A percentile compares a stretch with the other conserved stretches of the same genome.
Conservation (phyloP, 176 grass and related monocot genomes). For the Guadua angustifolia region DNA sequence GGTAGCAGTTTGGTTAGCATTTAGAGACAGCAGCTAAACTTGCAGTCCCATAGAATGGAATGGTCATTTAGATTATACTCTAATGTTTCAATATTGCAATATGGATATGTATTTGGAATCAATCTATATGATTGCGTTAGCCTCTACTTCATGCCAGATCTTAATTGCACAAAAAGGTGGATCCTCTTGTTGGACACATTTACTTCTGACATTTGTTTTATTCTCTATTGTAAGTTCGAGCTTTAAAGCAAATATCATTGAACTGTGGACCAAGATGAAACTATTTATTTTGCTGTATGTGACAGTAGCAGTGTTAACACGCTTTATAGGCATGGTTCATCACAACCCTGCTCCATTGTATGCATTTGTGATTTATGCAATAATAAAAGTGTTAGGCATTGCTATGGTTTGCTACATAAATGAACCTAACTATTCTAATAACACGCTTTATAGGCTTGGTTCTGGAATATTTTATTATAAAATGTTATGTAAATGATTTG, state of each 20-base stretch:
- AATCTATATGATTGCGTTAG: neutral
- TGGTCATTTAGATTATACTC: slow-evolving; percentile 8
- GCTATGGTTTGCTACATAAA: neutral
- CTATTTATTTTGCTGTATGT: neutral
- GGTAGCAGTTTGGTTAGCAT: neutral
- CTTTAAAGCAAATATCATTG: neutral
- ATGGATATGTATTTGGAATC: slow-evolving; percentile 3
- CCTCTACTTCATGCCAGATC: slow-evolving; percentile 7
- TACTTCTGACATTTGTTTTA: neutral
- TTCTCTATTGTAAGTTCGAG: neutral
- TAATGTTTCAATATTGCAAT: neutral
- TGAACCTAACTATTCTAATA: neutral
- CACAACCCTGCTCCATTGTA: neutral
- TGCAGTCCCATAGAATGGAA: neutral
- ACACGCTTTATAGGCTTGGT: slow-evolving; percentile 17
- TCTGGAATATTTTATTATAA: neutral
- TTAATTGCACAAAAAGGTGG: neutral
- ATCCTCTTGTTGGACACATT: neutral
- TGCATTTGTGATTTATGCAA: slow-evolving; percentile 12
- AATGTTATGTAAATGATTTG: neutral
- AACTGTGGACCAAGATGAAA: slow-evolving; percentile 11
- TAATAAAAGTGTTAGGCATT: neutral
- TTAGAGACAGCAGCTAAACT: neutral
- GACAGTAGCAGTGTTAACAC: neutral
- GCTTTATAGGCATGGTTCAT: neutral